phyloP scores from a whole-genome alignment of 768 basidiomycete species.

The Tricholoma flavovirens region DNA sequence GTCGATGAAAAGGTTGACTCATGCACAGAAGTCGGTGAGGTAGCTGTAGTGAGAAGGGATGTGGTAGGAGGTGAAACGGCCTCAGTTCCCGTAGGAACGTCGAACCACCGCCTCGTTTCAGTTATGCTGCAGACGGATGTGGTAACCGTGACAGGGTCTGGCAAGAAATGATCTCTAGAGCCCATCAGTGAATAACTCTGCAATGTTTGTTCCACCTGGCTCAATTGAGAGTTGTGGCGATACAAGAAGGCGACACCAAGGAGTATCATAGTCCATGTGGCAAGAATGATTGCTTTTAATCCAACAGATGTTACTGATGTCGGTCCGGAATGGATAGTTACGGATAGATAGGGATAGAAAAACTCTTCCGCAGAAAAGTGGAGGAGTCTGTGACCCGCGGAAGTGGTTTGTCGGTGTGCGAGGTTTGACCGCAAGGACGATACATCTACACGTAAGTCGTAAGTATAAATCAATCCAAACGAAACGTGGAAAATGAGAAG shows the following conservation, averaged over 20 bases:
- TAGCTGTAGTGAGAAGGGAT: not conserved
- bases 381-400: slow-evolving; percentile 42
- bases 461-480: slow-evolving; percentile 7
- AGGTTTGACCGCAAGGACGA: slow-evolving; percentile 50
- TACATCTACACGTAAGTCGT: slow-evolving; percentile 42
- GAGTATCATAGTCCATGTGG: slow-evolving; percentile 27
- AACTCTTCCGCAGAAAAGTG: slow-evolving; percentile 53
- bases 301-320: slow-evolving; percentile 9
- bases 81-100: slow-evolving; percentile 10
- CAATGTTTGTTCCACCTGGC: slow-evolving; percentile 19
- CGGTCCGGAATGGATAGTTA: slow-evolving; percentile 25
- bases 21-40: slow-evolving; percentile 1
- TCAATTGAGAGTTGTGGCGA: slow-evolving; percentile 24
- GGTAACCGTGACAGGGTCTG: slow-evolving; percentile 36
- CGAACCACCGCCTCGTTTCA: slow-evolving; percentile 21
- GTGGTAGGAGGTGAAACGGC: not conserved
- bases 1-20: not conserved
- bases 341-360: slow-evolving; percentile 50
- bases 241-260: slow-evolving; percentile 20
- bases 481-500: not conserved
- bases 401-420: slow-evolving; percentile 37
- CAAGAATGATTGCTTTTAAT: slow-evolving; percentile 14
- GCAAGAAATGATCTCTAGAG: slow-evolving; percentile 13
- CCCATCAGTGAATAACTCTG: slow-evolving; percentile 22
- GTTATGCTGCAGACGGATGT: slow-evolving; percentile 28